phyloP scores from a whole-genome alignment of 73 alveolate species.

The Symbiodinium pilosum region DNA sequence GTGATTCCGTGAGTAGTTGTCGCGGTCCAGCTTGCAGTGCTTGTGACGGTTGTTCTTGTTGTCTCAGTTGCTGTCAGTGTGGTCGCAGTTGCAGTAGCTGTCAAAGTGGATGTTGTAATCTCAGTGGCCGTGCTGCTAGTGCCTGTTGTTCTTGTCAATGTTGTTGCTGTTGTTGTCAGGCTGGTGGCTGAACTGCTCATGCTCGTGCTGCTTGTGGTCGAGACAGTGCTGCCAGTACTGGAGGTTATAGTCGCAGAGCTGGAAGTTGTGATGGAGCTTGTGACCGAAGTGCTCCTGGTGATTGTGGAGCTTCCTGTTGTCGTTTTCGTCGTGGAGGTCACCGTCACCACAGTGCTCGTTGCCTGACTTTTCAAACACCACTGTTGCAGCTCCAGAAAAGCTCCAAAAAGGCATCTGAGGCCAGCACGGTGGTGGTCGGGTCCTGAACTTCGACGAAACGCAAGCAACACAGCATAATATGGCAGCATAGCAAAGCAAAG shows the following conservation, averaged over 20 bases:
- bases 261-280: not conserved
- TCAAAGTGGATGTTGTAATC: not conserved
- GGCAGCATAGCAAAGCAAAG: not conserved
- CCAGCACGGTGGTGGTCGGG: not conserved
- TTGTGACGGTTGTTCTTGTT: constrained; percentile 1
- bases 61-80: not conserved
- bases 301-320: not conserved
- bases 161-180: not conserved
- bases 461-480: not conserved
- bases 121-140: not conserved
- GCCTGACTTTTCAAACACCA: no score
- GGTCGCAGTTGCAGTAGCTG: not conserved
- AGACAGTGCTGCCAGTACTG: not conserved
- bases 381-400: not conserved
- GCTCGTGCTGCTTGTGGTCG: not conserved
- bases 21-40: not conserved
- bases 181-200: not conserved
- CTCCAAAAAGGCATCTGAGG: not conserved
- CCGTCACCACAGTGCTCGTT: not conserved
- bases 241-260: not conserved
- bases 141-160: not conserved
- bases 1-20: no score
- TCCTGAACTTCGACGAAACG: not conserved
- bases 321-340: not conserved
- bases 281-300: not conserved